Conservation (phyloP, 208 protist species). For the Leishmania arabica region DNA sequence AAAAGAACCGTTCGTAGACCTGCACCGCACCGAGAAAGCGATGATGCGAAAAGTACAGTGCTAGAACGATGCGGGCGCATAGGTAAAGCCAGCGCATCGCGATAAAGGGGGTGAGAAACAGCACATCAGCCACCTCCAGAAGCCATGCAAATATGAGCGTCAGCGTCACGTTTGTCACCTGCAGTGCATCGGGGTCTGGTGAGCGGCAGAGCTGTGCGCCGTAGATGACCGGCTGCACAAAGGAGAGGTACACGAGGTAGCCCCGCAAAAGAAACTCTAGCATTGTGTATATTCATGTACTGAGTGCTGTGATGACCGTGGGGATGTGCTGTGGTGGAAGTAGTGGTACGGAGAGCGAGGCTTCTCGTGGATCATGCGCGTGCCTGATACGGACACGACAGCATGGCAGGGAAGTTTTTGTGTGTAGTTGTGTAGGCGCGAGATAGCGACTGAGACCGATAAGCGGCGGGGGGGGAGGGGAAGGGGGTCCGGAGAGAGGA, state of each 20-base stretch:
- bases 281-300: slow-evolving; percentile 5
- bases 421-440: neutral
- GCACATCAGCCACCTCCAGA: slow-evolving; percentile 51
- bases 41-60: slow-evolving; percentile 67
- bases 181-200: slow-evolving; percentile 35
- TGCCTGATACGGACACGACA: neutral
- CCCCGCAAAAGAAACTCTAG: slow-evolving; percentile 34
- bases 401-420: neutral
- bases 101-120: slow-evolving; percentile 66
- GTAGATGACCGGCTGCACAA: slow-evolving; percentile 59
- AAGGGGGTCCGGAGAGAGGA: neutral
- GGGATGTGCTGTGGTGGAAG: neutral
- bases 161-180: slow-evolving; percentile 73
- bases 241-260: slow-evolving; percentile 63
- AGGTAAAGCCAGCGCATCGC: slow-evolving; percentile 60
- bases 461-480: neutral
- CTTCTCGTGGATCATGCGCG: neutral
- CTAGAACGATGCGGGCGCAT: slow-evolving; percentile 52
- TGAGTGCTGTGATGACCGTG: neutral
- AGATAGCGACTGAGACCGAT: neutral
- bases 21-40: slow-evolving; percentile 55
- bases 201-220: slow-evolving; percentile 61
- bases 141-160: slow-evolving; percentile 74
- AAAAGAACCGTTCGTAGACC: slow-evolving; percentile 58
- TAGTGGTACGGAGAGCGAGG: neutral